Evolutionary conservation across 2,329 filamentous ascomycete species (phyloP).

Genomic region (Lasiodiplodia hormozganensis): DNA sequence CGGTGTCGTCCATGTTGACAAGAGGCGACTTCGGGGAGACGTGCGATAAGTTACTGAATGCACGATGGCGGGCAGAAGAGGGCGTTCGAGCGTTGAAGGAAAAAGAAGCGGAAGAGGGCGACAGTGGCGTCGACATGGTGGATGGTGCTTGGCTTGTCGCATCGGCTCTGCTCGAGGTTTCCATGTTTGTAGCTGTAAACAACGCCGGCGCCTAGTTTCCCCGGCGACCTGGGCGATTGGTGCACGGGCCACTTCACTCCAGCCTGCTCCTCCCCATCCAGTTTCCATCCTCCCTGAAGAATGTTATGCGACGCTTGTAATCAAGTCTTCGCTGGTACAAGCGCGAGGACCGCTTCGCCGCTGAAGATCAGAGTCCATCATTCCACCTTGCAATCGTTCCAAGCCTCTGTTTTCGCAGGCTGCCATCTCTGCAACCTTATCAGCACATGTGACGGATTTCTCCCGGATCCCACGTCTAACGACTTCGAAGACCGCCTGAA

Average conservation of each 20-base stretch:
- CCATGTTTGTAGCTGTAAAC: conserved; percentile 23
- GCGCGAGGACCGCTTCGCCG: not conserved
- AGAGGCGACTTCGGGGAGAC: conserved; percentile 26
- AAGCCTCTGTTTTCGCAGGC: not conserved
- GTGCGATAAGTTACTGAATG: conserved; percentile 15
- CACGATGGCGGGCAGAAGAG: conserved; percentile 21
- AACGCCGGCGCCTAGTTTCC: conserved; percentile 21
- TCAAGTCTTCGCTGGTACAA: not conserved
- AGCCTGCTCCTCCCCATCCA: not conserved
- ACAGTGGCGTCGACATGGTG: conserved; percentile 27
- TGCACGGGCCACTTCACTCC: too few species aligned
- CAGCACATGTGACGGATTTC: not conserved
- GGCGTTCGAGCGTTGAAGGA: conserved; percentile 22
- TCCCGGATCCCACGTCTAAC: not conserved
- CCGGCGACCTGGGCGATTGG: not conserved
- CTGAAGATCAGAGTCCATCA: conserved; percentile 1
- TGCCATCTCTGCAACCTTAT: not conserved
- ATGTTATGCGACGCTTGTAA: conserved; percentile 7
- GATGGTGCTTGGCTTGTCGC: conserved; percentile 1
- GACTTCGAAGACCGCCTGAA: not conserved
- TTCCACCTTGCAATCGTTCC: conserved; percentile 1
- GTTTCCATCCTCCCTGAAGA: not conserved
- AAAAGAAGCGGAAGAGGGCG: conserved; percentile 13
- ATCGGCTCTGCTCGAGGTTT: not conserved
- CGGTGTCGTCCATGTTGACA: conserved; percentile 36